Evolutionary conservation across 352 stramenopile species (phyloP).

Genomic region (Pythium rishiriense): DNA sequence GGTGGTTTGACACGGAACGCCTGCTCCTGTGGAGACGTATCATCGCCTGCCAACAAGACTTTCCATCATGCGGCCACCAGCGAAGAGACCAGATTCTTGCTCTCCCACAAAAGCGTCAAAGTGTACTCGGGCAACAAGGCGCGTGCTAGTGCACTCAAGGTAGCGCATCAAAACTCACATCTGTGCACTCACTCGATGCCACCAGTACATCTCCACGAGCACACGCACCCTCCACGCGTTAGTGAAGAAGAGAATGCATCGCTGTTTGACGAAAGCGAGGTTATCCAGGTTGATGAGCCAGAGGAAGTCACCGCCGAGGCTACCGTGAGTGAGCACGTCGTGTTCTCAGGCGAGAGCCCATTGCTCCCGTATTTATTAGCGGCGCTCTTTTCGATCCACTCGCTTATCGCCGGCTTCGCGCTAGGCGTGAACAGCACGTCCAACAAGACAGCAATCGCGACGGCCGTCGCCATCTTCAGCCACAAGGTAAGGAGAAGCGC

Average conservation of each 20-base stretch:
- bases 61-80: constrained; percentile 42
- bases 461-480: constrained; percentile 63
- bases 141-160: constrained; percentile 1
- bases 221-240: constrained; percentile 4
- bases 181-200: constrained; percentile 11
- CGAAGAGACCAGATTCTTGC: constrained; percentile 42
- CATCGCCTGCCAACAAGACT: constrained; percentile 28
- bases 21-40: constrained; percentile 34
- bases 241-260: constrained; percentile 1
- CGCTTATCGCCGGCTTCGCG: constrained; percentile 63
- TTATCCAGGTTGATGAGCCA: constrained; percentile 15
- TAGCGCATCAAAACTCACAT: constrained; percentile 5
- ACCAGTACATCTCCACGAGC: constrained; percentile 6
- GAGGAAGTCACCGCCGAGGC: constrained; percentile 26
- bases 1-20: constrained; percentile 13
- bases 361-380: constrained; percentile 64
- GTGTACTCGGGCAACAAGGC: constrained; percentile 3
- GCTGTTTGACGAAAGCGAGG: constrained; percentile 5
- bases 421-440: constrained; percentile 57
- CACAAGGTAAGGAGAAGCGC: constrained; percentile 43
- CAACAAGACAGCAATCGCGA: constrained; percentile 53
- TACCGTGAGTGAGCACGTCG: constrained; percentile 58
- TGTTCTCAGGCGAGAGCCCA: constrained; percentile 59
- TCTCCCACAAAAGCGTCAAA: constrained; percentile 37
- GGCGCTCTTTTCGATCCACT: constrained; percentile 66